phyloP scores from a whole-genome alignment of 306 rosid genomes.

The Medicago lupulina region DNA sequence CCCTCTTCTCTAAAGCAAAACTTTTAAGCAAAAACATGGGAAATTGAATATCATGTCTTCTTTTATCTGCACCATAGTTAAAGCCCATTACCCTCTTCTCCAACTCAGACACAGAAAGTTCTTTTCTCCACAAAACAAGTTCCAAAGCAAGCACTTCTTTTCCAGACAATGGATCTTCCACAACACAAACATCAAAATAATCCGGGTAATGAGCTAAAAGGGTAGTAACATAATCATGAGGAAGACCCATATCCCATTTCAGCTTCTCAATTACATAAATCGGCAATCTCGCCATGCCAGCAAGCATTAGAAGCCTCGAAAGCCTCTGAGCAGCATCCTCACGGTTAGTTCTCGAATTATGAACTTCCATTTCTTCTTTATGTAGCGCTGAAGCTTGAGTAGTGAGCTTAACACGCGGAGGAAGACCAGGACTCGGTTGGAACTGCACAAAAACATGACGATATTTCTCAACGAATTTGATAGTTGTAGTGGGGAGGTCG shows the following conservation, averaged over 20 bases:
- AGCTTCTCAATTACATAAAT: slow-evolving; percentile 67
- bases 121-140: slow-evolving; percentile 73
- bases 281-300: slow-evolving; percentile 65
- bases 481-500: slow-evolving; percentile 58
- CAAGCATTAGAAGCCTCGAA: slow-evolving; percentile 77
- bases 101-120: slow-evolving; percentile 70
- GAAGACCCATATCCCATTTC: slow-evolving; percentile 92
- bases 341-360: slow-evolving; percentile 48
- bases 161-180: slow-evolving; percentile 58
- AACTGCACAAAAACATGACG: slow-evolving; percentile 57
- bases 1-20: slow-evolving; percentile 74
- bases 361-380: slow-evolving; percentile 63
- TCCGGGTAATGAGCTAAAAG: slow-evolving; percentile 81
- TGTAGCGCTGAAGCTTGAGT: slow-evolving; percentile 60
- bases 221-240: slow-evolving; percentile 54
- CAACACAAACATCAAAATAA: slow-evolving; percentile 68
- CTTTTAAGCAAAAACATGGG: slow-evolving; percentile 75
- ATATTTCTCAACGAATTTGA: slow-evolving; percentile 61
- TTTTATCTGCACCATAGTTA: slow-evolving; percentile 35
- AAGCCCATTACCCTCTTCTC: slow-evolving; percentile 58
- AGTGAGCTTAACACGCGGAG: slow-evolving; percentile 67
- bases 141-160: slow-evolving; percentile 71
- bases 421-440: slow-evolving; percentile 62
- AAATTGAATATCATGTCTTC: slow-evolving; percentile 54
- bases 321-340: slow-evolving; percentile 63